Evolutionary conservation across 768 basidiomycete genomes (phyloP).

Genomic region (Amanita phalloides): DNA sequence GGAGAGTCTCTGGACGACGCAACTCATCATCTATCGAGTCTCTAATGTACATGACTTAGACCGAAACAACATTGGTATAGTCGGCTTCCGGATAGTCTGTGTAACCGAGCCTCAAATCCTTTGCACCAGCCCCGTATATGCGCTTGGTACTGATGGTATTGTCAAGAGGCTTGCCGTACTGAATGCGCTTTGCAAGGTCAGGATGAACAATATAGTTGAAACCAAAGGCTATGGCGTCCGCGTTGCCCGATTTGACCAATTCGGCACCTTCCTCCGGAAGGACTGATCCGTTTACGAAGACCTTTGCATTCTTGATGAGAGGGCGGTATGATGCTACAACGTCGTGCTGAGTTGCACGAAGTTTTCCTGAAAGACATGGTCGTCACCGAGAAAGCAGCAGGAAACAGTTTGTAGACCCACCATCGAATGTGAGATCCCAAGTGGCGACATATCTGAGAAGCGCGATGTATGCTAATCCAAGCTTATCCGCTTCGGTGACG

Average conservation of each 20-base stretch:
- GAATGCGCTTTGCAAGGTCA: conserved; percentile 28
- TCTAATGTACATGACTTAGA: no score
- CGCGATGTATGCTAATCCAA: conserved; percentile 21
- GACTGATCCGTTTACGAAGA: conserved; percentile 26
- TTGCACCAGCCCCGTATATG: conserved; percentile 16
- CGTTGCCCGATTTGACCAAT: conserved; percentile 21
- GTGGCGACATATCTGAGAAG: conserved; percentile 17
- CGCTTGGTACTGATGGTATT: conserved; percentile 18
- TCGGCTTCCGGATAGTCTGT: conserved; percentile 24
- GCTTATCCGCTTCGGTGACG: conserved; percentile 27
- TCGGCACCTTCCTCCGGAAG: conserved; percentile 25
- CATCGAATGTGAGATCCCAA: conserved; percentile 19
- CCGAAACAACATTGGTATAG: background rate
- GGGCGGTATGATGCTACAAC: conserved; percentile 25
- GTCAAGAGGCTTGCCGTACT: conserved; percentile 22
- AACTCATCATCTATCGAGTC: no score
- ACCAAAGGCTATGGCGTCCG: conserved; percentile 28
- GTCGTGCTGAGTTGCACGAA: conserved; percentile 26
- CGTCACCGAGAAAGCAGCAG: background rate
- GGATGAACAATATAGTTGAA: conserved; percentile 27
- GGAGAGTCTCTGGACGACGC: no score
- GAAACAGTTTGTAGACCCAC: conserved; percentile 10
- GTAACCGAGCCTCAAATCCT: conserved; percentile 21
- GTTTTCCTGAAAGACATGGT: conserved; percentile 15
- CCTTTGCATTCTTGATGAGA: conserved; percentile 23